Evolutionary conservation across 345 rosid species (phyloP).

Genomic region (Hibiscus tridactylites): DNA sequence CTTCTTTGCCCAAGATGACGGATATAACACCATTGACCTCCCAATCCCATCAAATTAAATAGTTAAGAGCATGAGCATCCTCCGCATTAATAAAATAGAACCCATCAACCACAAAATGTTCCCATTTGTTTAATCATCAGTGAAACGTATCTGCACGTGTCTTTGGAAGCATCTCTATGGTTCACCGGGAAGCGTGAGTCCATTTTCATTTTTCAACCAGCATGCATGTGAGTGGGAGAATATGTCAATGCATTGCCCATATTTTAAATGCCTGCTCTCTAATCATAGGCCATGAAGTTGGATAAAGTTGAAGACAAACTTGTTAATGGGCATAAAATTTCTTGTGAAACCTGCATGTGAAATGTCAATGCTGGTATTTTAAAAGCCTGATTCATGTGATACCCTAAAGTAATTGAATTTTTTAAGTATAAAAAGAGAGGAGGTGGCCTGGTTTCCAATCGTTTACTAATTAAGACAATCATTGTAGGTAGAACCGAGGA

Average conservation of each 20-base stretch:
- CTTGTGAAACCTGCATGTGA: not conserved
- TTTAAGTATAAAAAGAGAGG: not conserved
- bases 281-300: not conserved
- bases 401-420: not conserved
- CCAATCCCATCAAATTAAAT: not conserved
- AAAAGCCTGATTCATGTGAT: not conserved
- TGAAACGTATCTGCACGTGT: not conserved
- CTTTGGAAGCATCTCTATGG: not conserved
- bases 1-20: no score
- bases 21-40: no score
- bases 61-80: not conserved
- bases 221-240: not conserved
- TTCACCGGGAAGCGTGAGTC: not conserved
- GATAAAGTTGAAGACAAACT: not conserved
- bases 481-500: not conserved
- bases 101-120: not conserved
- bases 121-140: not conserved
- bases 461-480: not conserved
- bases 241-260: not conserved
- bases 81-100: not conserved
- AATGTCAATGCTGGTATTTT: not conserved
- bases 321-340: no score
- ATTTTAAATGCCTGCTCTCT: not conserved
- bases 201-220: not conserved
- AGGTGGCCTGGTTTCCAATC: not conserved